Evolutionary conservation across 2,329 filamentous ascomycete genomes (phyloP).

Genomic region (Fusarium caatingaense): DNA sequence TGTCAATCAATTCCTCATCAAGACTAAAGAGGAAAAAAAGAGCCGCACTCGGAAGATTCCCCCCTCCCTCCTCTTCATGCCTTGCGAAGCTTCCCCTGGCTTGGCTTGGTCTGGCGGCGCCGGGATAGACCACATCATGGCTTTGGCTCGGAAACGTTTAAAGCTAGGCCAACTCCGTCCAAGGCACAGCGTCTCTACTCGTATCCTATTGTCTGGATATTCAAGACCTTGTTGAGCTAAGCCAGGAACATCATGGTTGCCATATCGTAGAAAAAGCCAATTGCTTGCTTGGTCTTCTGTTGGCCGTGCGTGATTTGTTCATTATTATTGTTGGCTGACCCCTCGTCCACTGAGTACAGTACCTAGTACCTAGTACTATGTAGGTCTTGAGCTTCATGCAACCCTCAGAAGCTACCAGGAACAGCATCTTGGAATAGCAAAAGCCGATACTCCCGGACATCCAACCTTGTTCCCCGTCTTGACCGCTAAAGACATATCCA

Average conservation of each 20-base stretch:
- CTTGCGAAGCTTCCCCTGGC: constrained; percentile 2
- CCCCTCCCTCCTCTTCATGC: constrained; percentile 2
- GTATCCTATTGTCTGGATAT: constrained; percentile 15
- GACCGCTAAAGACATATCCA: constrained; percentile 33
- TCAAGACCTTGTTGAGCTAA: constrained; percentile 24
- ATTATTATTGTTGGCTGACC: constrained; percentile 18
- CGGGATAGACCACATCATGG: not conserved
- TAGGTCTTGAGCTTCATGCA: constrained; percentile 5
- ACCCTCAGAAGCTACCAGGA: constrained; percentile 9
- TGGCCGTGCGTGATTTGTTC: constrained; percentile 35
- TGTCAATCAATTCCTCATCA: constrained; percentile 23
- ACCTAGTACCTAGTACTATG: not conserved
- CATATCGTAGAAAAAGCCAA: constrained; percentile 31
- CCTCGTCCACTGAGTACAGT: not conserved
- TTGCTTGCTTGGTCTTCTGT: constrained; percentile 12
- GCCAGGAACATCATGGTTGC: constrained; percentile 30
- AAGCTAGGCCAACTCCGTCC: constrained; percentile 33
- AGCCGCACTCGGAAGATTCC: constrained; percentile 32
- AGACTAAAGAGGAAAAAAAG: not conserved
- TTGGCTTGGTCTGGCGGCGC: not conserved
- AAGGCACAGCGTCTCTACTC: constrained; percentile 17
- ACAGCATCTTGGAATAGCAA: constrained; percentile 23
- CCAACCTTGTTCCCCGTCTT: constrained; percentile 33
- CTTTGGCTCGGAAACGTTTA: constrained; percentile 19
- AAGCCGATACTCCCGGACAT: constrained; percentile 23